Conservation (phyloP, 441 rosid species). For the Mallotus japonicus region DNA sequence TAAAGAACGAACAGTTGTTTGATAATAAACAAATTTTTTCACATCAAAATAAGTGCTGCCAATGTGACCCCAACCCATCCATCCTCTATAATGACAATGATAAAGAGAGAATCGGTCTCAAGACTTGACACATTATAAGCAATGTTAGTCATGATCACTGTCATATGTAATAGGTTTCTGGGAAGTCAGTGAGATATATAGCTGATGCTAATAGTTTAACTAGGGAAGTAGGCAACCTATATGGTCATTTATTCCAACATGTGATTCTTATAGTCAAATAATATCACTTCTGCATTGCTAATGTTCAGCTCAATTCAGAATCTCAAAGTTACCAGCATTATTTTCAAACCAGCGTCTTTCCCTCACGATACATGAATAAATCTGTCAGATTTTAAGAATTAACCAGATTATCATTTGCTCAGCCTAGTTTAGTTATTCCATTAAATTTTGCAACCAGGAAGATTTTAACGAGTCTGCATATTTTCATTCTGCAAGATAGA, state of each 20-base stretch:
- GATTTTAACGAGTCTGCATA: background rate
- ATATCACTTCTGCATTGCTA: background rate
- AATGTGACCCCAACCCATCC: background rate
- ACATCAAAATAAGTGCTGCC: background rate
- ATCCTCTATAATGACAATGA: too few relatives aligned
- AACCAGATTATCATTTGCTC: background rate
- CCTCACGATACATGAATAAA: background rate
- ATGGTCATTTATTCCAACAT: background rate
- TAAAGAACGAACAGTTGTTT: background rate
- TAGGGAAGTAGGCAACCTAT: too few relatives aligned
- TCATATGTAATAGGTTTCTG: background rate
- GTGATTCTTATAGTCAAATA: background rate
- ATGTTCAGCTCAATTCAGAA: background rate
- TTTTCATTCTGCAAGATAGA: background rate
- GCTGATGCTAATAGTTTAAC: too few relatives aligned
- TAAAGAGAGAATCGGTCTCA: background rate
- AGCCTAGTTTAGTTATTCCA: background rate
- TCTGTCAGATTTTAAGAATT: background rate
- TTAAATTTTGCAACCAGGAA: background rate
- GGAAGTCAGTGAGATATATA: background rate
- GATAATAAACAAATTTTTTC: background rate
- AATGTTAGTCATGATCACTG: background rate
- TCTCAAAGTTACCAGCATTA: slow-evolving; percentile 1
- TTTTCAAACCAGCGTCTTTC: background rate
- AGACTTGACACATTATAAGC: background rate